phyloP scores from a whole-genome alignment of 2,329 filamentous ascomycete species.

The Sporothrix inflata region DNA sequence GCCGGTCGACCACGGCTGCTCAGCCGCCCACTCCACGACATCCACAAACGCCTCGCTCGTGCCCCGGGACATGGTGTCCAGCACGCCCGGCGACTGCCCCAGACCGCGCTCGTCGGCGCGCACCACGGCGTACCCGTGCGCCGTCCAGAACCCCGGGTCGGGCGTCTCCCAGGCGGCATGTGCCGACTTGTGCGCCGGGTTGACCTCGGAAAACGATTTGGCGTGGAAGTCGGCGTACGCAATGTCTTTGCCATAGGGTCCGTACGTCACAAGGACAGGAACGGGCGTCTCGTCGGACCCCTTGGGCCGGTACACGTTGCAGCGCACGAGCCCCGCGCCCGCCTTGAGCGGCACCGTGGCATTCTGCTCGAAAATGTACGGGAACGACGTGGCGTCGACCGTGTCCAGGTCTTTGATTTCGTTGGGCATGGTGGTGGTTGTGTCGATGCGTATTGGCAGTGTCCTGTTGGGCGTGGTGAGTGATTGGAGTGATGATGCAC shows the following conservation, averaged over 20 bases:
- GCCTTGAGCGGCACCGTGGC: not conserved
- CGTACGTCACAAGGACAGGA: not conserved
- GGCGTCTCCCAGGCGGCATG: slow-evolving; percentile 65
- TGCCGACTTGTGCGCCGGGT: slow-evolving; percentile 54
- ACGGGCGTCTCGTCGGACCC: not conserved
- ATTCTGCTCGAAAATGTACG: not conserved
- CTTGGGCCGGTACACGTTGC: slow-evolving; percentile 1
- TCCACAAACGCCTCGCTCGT: slow-evolving; percentile 55
- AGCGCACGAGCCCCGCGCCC: slow-evolving; percentile 2
- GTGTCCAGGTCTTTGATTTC: slow-evolving; percentile 5
- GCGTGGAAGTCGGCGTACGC: slow-evolving; percentile 40
- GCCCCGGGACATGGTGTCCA: slow-evolving; percentile 54
- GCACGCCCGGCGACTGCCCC: slow-evolving; percentile 51
- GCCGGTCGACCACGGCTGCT: slow-evolving; percentile 52
- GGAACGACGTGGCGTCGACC: slow-evolving; percentile 5
- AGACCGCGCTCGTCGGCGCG: slow-evolving; percentile 55
- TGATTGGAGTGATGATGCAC: too few relatives aligned
- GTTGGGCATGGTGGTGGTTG: slow-evolving; percentile 8
- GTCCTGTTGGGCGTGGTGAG: too few relatives aligned
- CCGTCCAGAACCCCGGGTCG: slow-evolving; percentile 60
- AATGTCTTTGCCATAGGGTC: not conserved
- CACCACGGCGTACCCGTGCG: slow-evolving; percentile 57
- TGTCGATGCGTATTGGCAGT: too few relatives aligned
- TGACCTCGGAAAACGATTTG: slow-evolving; percentile 53
- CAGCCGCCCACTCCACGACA: slow-evolving; percentile 54